These are phyloP conservation scores for Phytopythium boreale DNA, from an alignment of 352 stramenopile species.

Conservation along the genomic window DNA sequence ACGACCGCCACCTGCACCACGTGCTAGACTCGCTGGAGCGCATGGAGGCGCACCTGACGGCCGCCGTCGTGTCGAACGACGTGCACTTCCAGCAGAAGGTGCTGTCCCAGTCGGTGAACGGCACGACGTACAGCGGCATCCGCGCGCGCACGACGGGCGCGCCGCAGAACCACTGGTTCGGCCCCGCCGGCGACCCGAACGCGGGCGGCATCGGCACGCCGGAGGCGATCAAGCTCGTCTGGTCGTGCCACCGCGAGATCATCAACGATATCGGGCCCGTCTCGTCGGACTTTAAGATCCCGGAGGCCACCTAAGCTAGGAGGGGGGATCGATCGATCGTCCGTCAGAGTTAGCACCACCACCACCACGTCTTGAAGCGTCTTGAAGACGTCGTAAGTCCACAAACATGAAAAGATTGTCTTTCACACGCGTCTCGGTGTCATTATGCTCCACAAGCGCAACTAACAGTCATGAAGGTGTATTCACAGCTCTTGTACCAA, in stretches of 20 bases:
- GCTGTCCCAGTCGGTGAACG: conserved; percentile 98
- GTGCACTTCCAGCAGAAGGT: conserved; percentile 92
- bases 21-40: conserved; percentile 94
- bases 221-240: conserved; percentile 98
- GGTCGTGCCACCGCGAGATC: conserved; percentile 98
- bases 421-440: no score
- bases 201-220: conserved; percentile 97
- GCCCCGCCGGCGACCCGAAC: conserved; percentile 94
- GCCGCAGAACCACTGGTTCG: conserved; percentile 96
- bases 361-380: background rate
- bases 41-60: conserved; percentile 97
- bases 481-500: background rate
- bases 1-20: conserved; percentile 87
- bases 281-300: conserved; percentile 71
- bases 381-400: background rate
- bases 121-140: conserved; percentile 97
- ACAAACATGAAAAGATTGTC: background rate
- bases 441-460: no score
- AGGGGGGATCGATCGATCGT: conserved; percentile 2
- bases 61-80: conserved; percentile 98
- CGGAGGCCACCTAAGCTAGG: conserved; percentile 75
- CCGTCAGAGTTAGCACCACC: conserved; percentile 3
- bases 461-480: background rate
- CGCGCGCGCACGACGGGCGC: conserved; percentile 95
- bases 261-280: conserved; percentile 91